A percentile compares a stretch with the other conserved stretches of the same genome.
Evolutionary conservation across 2,329 filamentous ascomycete genomes (phyloP).

Genomic region (Pseudocercospora cruenta): DNA sequence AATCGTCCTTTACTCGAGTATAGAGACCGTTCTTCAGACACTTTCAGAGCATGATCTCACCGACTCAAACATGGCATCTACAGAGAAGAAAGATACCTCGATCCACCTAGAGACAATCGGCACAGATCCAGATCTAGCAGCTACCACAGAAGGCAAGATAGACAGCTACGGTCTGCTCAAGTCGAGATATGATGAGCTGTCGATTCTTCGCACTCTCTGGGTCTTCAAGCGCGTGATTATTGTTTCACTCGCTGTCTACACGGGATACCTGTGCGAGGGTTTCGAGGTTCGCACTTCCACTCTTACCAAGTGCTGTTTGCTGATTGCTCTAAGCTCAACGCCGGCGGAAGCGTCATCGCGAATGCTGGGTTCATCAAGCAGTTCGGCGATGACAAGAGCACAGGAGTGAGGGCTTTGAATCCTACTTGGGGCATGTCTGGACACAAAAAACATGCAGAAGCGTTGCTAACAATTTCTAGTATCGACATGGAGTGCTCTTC

Average conservation of each 20-base stretch:
- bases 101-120: neutral
- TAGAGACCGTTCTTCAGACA: neutral
- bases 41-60: neutral
- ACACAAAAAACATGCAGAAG: neutral
- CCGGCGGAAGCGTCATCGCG: constrained; percentile 7
- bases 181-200: constrained; percentile 15
- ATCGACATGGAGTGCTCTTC: constrained; percentile 13
- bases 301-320: neutral
- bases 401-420: constrained; percentile 10
- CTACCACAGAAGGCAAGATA: neutral
- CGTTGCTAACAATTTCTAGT: neutral
- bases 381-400: constrained; percentile 3
- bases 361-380: constrained; percentile 13
- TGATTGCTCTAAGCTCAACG: neutral
- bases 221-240: constrained; percentile 10
- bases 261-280: constrained; percentile 10
- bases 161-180: constrained; percentile 8
- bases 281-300: constrained; percentile 2
- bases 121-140: neutral
- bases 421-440: constrained; percentile 1
- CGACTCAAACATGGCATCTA: constrained; percentile 1
- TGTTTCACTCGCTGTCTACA: constrained; percentile 11
- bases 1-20: neutral
- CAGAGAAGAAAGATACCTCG: neutral
- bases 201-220: constrained; percentile 7